Evolutionary conservation across 2,329 filamentous ascomycete genomes (phyloP).

Genomic region (Sporothrix luriei): DNA sequence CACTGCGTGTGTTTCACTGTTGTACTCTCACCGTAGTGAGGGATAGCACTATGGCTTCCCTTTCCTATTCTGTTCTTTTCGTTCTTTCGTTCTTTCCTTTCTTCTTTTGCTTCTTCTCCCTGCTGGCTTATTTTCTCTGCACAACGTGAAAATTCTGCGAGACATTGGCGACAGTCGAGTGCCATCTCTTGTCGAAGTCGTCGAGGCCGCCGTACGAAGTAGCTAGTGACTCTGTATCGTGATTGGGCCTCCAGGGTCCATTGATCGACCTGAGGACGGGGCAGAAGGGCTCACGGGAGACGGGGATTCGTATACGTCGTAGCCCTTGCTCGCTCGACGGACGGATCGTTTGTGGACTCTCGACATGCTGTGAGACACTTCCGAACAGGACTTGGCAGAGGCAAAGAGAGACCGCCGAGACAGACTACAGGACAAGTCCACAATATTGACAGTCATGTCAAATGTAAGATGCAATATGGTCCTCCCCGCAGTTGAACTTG

Average conservation of each 20-base stretch:
- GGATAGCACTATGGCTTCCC: not conserved
- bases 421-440: not conserved
- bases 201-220: not conserved
- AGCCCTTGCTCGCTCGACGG: not conserved
- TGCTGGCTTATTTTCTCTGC: not conserved
- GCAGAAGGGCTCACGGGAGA: not conserved
- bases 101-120: not conserved
- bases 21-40: no score
- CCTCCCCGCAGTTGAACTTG: no score
- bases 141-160: conserved; percentile 7
- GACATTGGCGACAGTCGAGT: conserved; percentile 13
- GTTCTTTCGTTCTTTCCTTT: no score
- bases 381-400: conserved; percentile 5
- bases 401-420: not conserved
- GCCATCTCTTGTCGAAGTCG: not conserved
- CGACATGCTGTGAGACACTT: conserved; percentile 14
- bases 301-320: no score
- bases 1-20: no score
- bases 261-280: not conserved
- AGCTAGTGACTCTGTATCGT: not conserved
- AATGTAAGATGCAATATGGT: not conserved
- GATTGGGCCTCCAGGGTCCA: not conserved
- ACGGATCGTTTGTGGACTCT: not conserved
- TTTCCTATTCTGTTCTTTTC: not conserved
- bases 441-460: not conserved